phyloP scores from a whole-genome alignment of 352 stramenopile genomes.

The Phytophthora podocarpi region DNA sequence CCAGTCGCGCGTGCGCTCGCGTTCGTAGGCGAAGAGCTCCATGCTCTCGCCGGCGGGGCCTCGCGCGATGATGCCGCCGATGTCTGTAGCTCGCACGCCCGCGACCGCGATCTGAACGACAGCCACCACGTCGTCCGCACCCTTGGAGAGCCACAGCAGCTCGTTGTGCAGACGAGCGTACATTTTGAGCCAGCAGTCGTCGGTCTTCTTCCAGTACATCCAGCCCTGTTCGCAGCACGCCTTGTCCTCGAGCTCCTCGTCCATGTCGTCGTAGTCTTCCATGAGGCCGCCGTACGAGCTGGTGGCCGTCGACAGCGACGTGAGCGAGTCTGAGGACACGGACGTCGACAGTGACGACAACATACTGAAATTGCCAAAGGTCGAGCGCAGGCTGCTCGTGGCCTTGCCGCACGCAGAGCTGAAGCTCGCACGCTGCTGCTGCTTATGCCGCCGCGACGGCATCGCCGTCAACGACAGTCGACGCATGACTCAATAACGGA shows the following conservation, averaged over 20 bases:
- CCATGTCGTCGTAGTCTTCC: slow-evolving; percentile 38
- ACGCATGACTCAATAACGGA: slow-evolving; percentile 19
- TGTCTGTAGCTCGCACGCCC: slow-evolving; percentile 48
- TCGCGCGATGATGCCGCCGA: slow-evolving; percentile 53
- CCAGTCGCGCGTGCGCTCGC: slow-evolving; percentile 53
- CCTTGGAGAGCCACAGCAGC: slow-evolving; percentile 70
- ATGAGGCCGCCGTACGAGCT: slow-evolving; percentile 55
- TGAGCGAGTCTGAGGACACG: slow-evolving; percentile 34
- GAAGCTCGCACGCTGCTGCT: slow-evolving; percentile 27
- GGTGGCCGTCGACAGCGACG: slow-evolving; percentile 51
- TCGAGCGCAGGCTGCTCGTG: slow-evolving; percentile 32
- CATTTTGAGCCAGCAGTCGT: slow-evolving; percentile 78
- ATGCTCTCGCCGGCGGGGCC: slow-evolving; percentile 68
- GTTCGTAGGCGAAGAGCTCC: slow-evolving; percentile 80
- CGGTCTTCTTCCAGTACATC: slow-evolving; percentile 80
- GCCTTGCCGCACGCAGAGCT: slow-evolving; percentile 19
- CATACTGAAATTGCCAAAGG: slow-evolving; percentile 43
- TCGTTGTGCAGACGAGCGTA: slow-evolving; percentile 72
- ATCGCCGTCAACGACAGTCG: slow-evolving; percentile 43
- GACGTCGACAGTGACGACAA: slow-evolving; percentile 30
- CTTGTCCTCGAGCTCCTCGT: slow-evolving; percentile 26
- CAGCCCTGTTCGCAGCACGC: slow-evolving; percentile 53
- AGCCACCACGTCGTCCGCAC: slow-evolving; percentile 40
- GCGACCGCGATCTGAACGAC: slow-evolving; percentile 75
- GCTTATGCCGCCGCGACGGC: slow-evolving; percentile 30